Conservation (phyloP, 305 asterid genomes). For the Fraxinus velutina region DNA sequence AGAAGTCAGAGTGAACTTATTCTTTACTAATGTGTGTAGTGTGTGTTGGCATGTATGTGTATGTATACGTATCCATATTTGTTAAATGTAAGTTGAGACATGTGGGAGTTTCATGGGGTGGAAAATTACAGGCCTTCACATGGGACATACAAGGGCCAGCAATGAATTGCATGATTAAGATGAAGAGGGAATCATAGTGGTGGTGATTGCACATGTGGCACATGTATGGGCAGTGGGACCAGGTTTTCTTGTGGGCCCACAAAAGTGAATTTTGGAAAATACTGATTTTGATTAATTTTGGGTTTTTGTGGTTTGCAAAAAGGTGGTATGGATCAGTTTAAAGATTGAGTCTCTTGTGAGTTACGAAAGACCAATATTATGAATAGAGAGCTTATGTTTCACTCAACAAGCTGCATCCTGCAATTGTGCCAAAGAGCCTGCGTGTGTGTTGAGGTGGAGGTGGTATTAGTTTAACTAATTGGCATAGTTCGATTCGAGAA, state of each 20-base stretch:
- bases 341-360: background rate
- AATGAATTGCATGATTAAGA: background rate
- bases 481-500: background rate
- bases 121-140: slow-evolving; percentile 23
- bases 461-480: background rate
- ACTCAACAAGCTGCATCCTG: background rate
- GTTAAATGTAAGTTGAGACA: background rate
- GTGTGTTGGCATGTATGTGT: slow-evolving; percentile 3
- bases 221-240: slow-evolving; percentile 11
- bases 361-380: background rate
- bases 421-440: background rate
- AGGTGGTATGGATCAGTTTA: background rate
- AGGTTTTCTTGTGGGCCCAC: slow-evolving; percentile 6
- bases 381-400: background rate
- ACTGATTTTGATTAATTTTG: background rate
- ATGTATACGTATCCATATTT: background rate
- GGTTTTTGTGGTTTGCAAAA: background rate
- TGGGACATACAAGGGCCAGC: slow-evolving; percentile 19
- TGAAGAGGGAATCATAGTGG: slow-evolving; percentile 4
- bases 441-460: background rate
- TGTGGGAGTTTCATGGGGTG: slow-evolving; percentile 6
- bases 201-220: slow-evolving; percentile 25
- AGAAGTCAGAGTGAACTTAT: background rate
- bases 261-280: background rate
- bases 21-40: background rate